Conservation (phyloP, 2,329 filamentous ascomycete genomes). For the Tolypocladium amazonense region DNA sequence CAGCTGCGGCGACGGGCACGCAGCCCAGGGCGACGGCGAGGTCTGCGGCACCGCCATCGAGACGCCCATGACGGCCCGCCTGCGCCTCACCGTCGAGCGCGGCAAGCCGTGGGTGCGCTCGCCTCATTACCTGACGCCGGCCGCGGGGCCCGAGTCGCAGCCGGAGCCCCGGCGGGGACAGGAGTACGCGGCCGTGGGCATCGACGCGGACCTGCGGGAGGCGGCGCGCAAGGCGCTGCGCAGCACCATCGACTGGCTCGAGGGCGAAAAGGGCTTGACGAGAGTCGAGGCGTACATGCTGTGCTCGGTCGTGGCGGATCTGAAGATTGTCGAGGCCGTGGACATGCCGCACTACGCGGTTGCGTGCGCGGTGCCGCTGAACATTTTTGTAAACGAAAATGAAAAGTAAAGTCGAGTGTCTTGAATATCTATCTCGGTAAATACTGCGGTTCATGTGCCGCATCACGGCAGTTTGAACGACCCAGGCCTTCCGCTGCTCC, state of each 20-base stretch:
- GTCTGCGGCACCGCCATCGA: slow-evolving; percentile 47
- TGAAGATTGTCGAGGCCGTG: slow-evolving; percentile 41
- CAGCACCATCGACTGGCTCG: slow-evolving; percentile 37
- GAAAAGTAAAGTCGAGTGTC: neutral
- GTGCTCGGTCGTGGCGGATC: slow-evolving; percentile 35
- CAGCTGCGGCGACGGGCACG: slow-evolving; percentile 43
- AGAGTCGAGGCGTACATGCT: slow-evolving; percentile 41
- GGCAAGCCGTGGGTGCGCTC: slow-evolving; percentile 32
- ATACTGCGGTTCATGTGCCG: neutral
- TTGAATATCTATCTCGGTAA: neutral
- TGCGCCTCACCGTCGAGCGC: slow-evolving; percentile 38
- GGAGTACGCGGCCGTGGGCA: slow-evolving; percentile 35
- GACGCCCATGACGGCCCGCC: slow-evolving; percentile 36
- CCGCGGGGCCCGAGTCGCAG: neutral
- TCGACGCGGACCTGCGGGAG: slow-evolving; percentile 34
- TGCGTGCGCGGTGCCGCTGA: slow-evolving; percentile 36
- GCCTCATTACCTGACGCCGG: slow-evolving; percentile 34
- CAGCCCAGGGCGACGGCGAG: slow-evolving; percentile 43
- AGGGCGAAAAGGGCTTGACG: slow-evolving; percentile 31
- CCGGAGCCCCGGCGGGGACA: slow-evolving; percentile 10
- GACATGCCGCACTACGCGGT: slow-evolving; percentile 44
- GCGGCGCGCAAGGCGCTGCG: slow-evolving; percentile 37
- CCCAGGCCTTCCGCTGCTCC: neutral
- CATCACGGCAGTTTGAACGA: too few species aligned
- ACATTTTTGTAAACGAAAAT: slow-evolving; percentile 26